phyloP scores from a whole-genome alignment of 2,329 filamentous ascomycete species.

The Stagonosporopsis chrysanthemi region DNA sequence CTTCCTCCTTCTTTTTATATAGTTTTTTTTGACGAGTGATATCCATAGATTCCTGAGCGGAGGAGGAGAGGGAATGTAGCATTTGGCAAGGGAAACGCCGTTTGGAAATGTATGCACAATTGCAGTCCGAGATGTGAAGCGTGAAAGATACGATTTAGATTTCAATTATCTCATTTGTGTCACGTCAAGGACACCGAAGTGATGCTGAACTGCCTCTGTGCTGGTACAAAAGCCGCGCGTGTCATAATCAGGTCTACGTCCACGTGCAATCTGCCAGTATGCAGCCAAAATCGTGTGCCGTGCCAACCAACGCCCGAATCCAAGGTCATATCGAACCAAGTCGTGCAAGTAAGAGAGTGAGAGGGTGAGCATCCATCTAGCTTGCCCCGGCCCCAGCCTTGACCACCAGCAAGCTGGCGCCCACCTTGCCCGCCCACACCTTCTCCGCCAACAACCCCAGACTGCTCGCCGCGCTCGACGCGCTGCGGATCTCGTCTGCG shows the following conservation, averaged over 20 bases:
- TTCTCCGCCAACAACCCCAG: conserved; percentile 68
- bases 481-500: conserved; percentile 50
- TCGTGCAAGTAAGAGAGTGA: background rate
- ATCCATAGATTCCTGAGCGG: conserved; percentile 38
- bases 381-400: conserved; percentile 58
- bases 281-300: background rate
- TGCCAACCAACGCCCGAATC: background rate
- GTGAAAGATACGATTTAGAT: background rate
- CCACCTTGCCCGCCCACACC: conserved; percentile 65
- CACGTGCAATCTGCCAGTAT: background rate
- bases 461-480: conserved; percentile 51
- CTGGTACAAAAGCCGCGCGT: too few species aligned
- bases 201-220: background rate
- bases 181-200: background rate
- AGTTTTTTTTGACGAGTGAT: conserved; percentile 26
- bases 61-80: conserved; percentile 5
- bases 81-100: background rate
- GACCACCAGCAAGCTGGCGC: conserved; percentile 73
- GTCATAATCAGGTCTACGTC: background rate
- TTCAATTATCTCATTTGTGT: background rate
- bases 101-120: background rate
- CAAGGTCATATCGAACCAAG: background rate
- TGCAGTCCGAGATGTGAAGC: too few species aligned
- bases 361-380: background rate
- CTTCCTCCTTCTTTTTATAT: conserved; percentile 20